Conservation (phyloP, 257 asterid species). For the Penstemon barbatus region DNA sequence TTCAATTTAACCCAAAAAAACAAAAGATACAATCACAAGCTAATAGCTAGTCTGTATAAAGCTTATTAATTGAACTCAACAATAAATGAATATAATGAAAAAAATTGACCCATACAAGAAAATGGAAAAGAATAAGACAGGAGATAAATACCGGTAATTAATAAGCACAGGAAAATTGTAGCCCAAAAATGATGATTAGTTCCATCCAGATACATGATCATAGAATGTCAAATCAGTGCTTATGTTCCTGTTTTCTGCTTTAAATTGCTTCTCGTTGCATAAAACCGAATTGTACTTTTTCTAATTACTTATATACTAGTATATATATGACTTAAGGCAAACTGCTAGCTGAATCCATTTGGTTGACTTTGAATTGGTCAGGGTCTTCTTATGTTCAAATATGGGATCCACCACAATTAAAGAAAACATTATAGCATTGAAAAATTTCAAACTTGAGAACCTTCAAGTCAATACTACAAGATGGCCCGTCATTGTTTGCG, state of each 20-base stretch:
- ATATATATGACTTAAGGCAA: too few species aligned
- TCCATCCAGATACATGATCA: not conserved
- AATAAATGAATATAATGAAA: not conserved
- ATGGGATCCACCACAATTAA: too few species aligned
- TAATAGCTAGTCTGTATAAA: not conserved
- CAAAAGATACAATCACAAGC: not conserved
- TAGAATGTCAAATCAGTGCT: not conserved
- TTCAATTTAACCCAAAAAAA: slow-evolving; percentile 17
- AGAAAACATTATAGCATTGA: too few species aligned
- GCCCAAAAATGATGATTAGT: not conserved
- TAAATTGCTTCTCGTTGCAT: not conserved
- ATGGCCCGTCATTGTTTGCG: too few species aligned
- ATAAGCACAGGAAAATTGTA: slow-evolving; percentile 8
- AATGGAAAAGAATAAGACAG: not conserved
- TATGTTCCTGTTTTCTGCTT: not conserved
- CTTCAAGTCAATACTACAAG: too few species aligned
- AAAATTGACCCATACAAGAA: not conserved
- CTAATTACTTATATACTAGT: too few species aligned
- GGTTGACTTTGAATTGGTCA: too few species aligned
- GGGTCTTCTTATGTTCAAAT: too few species aligned
- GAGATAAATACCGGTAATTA: slow-evolving; percentile 1
- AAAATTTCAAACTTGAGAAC: too few species aligned
- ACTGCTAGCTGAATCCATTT: too few species aligned
- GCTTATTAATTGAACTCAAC: not conserved
- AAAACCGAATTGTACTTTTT: not conserved